Percentiles rank a stretch among this genome's conserved stretches.
phyloP scores from a whole-genome alignment of 163 green algal genomes.

The Scenedesmus sp. region DNA sequence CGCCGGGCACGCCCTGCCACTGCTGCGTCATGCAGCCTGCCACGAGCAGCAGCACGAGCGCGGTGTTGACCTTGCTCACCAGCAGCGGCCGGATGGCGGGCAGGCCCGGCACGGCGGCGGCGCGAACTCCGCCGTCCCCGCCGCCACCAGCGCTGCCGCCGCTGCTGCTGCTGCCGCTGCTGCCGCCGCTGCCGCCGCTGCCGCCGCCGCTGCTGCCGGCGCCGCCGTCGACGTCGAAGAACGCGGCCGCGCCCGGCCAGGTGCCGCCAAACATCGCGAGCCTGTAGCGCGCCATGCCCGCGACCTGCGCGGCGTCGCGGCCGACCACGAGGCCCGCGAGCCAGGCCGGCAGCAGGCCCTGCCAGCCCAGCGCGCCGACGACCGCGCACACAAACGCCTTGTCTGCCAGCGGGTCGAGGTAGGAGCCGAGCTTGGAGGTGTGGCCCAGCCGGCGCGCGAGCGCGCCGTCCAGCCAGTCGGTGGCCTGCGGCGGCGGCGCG shows the following conservation, averaged over 20 bases:
- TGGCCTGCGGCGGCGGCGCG: conserved; percentile 49
- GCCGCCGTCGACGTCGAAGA: conserved; percentile 54
- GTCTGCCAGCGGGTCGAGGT: conserved; percentile 93
- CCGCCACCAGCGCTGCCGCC: neutral
- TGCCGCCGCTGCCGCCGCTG: neutral
- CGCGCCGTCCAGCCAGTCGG: conserved; percentile 88
- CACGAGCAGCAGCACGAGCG: conserved; percentile 84
- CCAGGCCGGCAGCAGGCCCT: conserved; percentile 45
- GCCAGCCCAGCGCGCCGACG: conserved; percentile 68
- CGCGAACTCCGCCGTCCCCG: too few species aligned
- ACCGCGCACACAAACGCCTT: conserved; percentile 80
- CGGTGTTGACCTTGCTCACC: conserved; percentile 90
- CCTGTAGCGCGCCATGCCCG: conserved; percentile 26
- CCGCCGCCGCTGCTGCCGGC: neutral
- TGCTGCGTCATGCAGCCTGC: conserved; percentile 68
- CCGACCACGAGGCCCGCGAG: conserved; percentile 77
- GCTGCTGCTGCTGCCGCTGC: neutral
- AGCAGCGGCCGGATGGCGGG: conserved; percentile 22
- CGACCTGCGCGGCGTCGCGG: conserved; percentile 77
- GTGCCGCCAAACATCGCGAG: conserved; percentile 13
- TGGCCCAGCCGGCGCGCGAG: conserved; percentile 71
- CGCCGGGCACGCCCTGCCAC: conserved; percentile 63
- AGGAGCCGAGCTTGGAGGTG: conserved; percentile 87
- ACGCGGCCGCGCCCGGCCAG: conserved; percentile 66
- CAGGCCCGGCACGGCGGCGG: too few species aligned